A percentile compares a stretch with the other conserved stretches of the same genome.
Evolutionary conservation across 2,329 filamentous ascomycete genomes (phyloP).

Genomic region (Fonsecaea monophora): DNA sequence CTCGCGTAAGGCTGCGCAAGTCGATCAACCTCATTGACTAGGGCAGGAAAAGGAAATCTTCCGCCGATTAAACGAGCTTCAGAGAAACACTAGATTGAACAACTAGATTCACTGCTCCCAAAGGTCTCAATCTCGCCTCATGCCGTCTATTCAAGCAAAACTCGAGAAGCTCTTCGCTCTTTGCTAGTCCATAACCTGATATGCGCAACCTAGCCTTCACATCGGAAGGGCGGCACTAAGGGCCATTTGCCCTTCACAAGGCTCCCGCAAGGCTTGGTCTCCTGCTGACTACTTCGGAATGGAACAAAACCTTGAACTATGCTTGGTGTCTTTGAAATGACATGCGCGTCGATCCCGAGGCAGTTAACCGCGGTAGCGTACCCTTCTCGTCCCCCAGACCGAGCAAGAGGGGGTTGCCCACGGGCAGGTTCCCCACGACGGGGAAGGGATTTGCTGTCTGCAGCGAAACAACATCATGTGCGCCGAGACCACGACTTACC

Average conservation of each 20-base stretch:
- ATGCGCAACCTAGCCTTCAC: not conserved
- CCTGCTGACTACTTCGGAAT: not conserved
- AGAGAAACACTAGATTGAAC: not conserved
- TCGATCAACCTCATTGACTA: not conserved
- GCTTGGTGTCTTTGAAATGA: not conserved
- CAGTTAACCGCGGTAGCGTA: not conserved
- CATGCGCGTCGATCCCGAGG: not conserved
- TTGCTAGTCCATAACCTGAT: not conserved
- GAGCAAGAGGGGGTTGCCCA: not conserved
- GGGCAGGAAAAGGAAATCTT: not conserved
- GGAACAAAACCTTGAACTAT: not conserved
- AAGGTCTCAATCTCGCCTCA: not conserved
- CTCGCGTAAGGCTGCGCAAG: too few species aligned
- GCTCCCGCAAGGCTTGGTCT: not conserved
- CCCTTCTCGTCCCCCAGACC: not conserved
- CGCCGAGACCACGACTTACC: not conserved
- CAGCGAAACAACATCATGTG: not conserved
- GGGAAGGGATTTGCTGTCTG: not conserved
- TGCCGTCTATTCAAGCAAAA: not conserved
- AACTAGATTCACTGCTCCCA: not conserved
- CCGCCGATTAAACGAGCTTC: not conserved
- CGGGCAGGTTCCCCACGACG: not conserved
- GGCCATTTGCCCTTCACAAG: not conserved
- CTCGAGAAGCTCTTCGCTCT: not conserved
- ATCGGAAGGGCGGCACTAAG: not conserved